Conservation (phyloP, 2,329 filamentous ascomycete species). For the Ilyonectria robusta region DNA sequence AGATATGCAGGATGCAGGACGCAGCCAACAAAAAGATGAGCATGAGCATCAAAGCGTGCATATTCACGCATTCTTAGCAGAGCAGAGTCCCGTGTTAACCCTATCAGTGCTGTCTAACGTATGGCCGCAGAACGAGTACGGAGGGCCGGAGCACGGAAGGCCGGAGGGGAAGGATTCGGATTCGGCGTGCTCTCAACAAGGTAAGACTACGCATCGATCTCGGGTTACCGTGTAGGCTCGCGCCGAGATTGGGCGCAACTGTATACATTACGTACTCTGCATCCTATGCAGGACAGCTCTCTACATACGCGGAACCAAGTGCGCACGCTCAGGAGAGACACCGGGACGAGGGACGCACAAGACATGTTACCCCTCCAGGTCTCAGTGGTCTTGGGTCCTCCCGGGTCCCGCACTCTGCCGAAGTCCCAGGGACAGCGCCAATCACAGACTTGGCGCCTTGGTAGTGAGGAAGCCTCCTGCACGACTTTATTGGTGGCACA, state of each 20-base stretch:
- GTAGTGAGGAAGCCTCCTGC: constrained; percentile 12
- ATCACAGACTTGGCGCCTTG: constrained; percentile 29
- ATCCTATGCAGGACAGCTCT: neutral
- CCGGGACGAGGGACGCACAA: constrained; percentile 16
- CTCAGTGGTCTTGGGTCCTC: constrained; percentile 23
- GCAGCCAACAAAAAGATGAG: constrained; percentile 5
- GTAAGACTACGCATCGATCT: constrained; percentile 17
- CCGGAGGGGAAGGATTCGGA: constrained; percentile 8
- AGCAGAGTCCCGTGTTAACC: neutral
- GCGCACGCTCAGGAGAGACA: neutral
- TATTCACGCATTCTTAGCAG: constrained; percentile 19
- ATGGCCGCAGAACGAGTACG: neutral
- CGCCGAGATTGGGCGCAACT: constrained; percentile 1
- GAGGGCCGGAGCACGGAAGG: neutral
- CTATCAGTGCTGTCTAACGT: neutral
- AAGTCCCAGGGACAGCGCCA: constrained; percentile 30
- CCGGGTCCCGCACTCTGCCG: constrained; percentile 27
- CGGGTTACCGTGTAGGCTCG: neutral
- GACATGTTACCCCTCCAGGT: constrained; percentile 35
- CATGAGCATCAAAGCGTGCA: constrained; percentile 8
- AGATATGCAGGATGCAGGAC: constrained; percentile 7
- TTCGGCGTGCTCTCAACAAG: constrained; percentile 1
- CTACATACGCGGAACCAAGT: neutral
- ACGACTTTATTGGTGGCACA: constrained; percentile 32
- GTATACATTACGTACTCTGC: neutral